A percentile compares a stretch with the other conserved stretches of the same genome.
These are phyloP conservation scores for Coix lacrymajobi DNA, from an alignment of 176 grass and related monocot species.

Conservation along the genomic window DNA sequence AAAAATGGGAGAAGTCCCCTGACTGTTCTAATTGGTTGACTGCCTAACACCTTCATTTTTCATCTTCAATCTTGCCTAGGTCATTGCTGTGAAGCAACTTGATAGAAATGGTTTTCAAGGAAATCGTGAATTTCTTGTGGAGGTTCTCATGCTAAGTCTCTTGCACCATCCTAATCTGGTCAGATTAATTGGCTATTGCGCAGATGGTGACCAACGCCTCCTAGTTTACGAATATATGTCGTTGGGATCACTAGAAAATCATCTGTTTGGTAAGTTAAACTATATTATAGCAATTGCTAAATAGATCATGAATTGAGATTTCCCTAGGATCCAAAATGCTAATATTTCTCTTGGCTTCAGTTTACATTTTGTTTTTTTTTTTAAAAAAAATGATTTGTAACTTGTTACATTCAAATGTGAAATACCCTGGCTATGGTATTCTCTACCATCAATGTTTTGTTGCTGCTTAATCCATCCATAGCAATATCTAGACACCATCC, in stretches of 20 bases:
- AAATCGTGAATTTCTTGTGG: slow-evolving; percentile 99
- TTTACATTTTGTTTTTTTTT: slow-evolving; percentile 1
- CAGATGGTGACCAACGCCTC: slow-evolving; percentile 95
- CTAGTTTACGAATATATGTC: slow-evolving; percentile 93
- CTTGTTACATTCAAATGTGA: not conserved
- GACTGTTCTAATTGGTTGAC: slow-evolving; percentile 1
- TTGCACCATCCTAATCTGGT: slow-evolving; percentile 92
- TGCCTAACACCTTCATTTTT: not conserved
- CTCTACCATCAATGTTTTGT: not conserved
- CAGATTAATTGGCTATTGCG: slow-evolving; percentile 94
- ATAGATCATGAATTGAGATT: not conserved
- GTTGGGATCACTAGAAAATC: slow-evolving; percentile 88
- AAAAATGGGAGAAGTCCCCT: slow-evolving; percentile 3
- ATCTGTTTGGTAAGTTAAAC: slow-evolving; percentile 65
- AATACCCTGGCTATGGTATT: not conserved
- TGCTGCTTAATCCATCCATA: not conserved
- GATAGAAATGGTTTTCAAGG: slow-evolving; percentile 93
- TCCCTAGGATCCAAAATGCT: not conserved
- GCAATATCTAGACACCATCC: slow-evolving; percentile 12
- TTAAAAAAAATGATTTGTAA: not conserved
- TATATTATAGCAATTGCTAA: slow-evolving; percentile 1
- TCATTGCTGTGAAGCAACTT: slow-evolving; percentile 91
- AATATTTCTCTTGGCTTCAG: not conserved
- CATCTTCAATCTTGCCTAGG: slow-evolving; percentile 32
- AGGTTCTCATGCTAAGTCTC: slow-evolving; percentile 98